phyloP scores from a whole-genome alignment of 129 eudicot species.

The Ambrosia trifida region DNA sequence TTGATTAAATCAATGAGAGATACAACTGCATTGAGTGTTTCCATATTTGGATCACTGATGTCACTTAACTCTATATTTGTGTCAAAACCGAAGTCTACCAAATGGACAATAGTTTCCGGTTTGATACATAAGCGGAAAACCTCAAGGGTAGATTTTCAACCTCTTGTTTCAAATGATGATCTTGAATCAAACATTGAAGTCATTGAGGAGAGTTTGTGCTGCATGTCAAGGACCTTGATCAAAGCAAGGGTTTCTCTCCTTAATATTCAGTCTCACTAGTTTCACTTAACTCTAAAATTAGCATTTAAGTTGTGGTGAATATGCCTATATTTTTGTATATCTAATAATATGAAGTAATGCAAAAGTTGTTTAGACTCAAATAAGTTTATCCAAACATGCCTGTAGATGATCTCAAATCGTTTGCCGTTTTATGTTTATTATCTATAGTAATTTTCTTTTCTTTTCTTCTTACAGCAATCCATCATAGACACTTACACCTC shows the following conservation, averaged over 20 bases:
- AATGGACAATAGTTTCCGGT: constrained; percentile 44
- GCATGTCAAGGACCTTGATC: constrained; percentile 48
- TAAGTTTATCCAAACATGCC: too few relatives aligned
- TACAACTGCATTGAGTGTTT: constrained; percentile 34
- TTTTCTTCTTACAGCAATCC: too few relatives aligned
- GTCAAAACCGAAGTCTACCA: constrained; percentile 29
- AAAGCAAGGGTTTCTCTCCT: constrained; percentile 46
- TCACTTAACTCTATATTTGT: constrained; percentile 25
- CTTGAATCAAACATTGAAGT: constrained; percentile 40
- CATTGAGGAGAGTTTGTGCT: constrained; percentile 38
- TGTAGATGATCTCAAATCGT: too few relatives aligned
- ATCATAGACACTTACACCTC: too few relatives aligned
- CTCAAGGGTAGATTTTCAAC: constrained; percentile 3
- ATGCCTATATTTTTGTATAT: constrained; percentile 22
- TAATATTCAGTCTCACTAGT: constrained; percentile 41
- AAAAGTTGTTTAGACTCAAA: too few relatives aligned
- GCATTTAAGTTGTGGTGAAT: constrained; percentile 18
- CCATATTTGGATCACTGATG: constrained; percentile 33
- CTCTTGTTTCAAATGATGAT: constrained; percentile 29
- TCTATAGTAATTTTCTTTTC: too few relatives aligned
- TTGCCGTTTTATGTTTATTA: too few relatives aligned
- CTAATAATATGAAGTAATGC: neutral
- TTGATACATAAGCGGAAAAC: constrained; percentile 26
- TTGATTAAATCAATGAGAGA: constrained; percentile 38
- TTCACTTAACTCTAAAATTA: neutral